Base-by-base conservation (phyloP, 805 yeast species). In the Ogataea ramenticola region DNA sequence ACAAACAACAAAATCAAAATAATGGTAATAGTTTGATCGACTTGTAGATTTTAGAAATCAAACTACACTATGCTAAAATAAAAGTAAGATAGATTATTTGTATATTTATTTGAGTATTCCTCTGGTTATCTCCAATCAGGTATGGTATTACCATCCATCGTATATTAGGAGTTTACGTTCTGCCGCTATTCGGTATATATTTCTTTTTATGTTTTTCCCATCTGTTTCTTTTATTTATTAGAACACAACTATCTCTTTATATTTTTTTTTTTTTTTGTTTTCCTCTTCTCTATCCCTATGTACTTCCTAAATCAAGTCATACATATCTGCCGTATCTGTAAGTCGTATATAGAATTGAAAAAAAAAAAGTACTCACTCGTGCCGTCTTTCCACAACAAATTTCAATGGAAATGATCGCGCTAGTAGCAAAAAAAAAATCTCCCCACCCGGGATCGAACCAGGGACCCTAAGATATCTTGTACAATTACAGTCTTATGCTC, bases 391-490 rank as follows among this genome's bases (percentile, higher is more conserved):
- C n/a, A n/a, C n/a, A n/a, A n/a, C n/a, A n/a, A n/a, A n/a, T n/a
- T n/a, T n/a, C n/a, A n/a, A n/a, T n/a, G n/a, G n/a, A n/a, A n/a
- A n/a, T n/a, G n/a, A n/a, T n/a, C n/a, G n/a, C n/a, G n/a, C n/a
- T n/a, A n/a, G n/a, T n/a, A n/a, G n/a, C n/a, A 26, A 9, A 27
- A 27, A 36, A 30, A 16, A 40, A 33, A 34, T 56, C 58, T 44
- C 60, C 44, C 53, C 60, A 52, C 56, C 58, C 58, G 59, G 61
- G 58, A 52, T 56, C 61, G 59, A 56, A 56, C 61, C 61, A 48
- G 59, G 56, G 61, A 55, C 61, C 61, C 56, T 51, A 52, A 52
- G 61, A 56, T 56, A 27, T 42, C 59, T 41, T 42, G n/a, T 15
- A 16, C 50, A 39, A 49, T 56, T 56, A 56, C 61, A 56, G 61